Percentiles rank a stretch among this genome's conserved stretches.
phyloP scores from a whole-genome alignment of 805 yeast species.

The Komagataella phaffii region DNA sequence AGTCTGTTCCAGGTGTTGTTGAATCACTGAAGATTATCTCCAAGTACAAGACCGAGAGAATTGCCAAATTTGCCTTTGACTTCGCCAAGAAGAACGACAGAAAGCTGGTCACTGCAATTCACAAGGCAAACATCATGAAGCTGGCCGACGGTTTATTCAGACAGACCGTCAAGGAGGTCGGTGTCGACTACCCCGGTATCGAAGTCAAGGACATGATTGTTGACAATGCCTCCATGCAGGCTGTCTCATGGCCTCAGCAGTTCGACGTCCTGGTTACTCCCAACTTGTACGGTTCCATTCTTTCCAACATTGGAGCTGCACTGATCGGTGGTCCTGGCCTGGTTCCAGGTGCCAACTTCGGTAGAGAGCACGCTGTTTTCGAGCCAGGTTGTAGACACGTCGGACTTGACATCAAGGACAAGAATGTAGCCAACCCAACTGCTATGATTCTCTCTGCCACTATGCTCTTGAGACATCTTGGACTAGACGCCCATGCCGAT shows the following conservation, averaged over 20 bases:
- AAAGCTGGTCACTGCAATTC: slow-evolving; percentile 89
- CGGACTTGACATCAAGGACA: slow-evolving; percentile 91
- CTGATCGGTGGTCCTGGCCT: slow-evolving; percentile 96
- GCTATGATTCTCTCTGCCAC: slow-evolving; percentile 90
- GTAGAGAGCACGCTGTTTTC: slow-evolving; percentile 94
- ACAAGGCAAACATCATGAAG: slow-evolving; percentile 98
- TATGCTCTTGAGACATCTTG: slow-evolving; percentile 91
- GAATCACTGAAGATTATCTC: slow-evolving; percentile 94
- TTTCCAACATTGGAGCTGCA: slow-evolving; percentile 97
- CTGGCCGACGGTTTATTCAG: slow-evolving; percentile 97
- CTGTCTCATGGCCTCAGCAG: slow-evolving; percentile 96
- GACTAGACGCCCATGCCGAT: slow-evolving; percentile 74
- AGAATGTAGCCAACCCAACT: slow-evolving; percentile 94
- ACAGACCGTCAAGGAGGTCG: slow-evolving; percentile 80
- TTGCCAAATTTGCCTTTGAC: slow-evolving; percentile 94
- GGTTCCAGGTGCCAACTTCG: slow-evolving; percentile 97
- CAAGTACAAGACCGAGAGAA: slow-evolving; percentile 88
- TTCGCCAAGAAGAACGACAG: slow-evolving; percentile 88
- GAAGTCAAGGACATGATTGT: slow-evolving; percentile 87
- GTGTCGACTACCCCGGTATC: slow-evolving; percentile 76
- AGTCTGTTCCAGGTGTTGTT: slow-evolving; percentile 94
- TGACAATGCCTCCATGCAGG: slow-evolving; percentile 98
- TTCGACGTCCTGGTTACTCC: slow-evolving; percentile 97
- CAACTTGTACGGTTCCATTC: slow-evolving; percentile 93
- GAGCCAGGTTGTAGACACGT: slow-evolving; percentile 99